Base-by-base conservation (phyloP, 805 yeast species). In the Pichia ethanolica region DNA sequence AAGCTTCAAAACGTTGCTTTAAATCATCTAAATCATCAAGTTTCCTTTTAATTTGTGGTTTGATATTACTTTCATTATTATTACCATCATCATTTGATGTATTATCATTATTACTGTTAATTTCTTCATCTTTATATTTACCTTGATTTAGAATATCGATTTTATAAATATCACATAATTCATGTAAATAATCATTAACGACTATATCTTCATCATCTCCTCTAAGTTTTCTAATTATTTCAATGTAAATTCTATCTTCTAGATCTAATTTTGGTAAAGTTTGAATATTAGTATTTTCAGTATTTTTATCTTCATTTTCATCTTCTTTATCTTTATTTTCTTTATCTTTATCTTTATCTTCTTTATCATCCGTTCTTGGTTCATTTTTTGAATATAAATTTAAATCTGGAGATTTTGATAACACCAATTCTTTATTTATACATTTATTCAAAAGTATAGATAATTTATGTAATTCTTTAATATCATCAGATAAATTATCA, bases 1-100 rank as follows among this genome's bases (percentile, higher is more conserved):
- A 53, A 6, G 67, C 66, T 25, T 61, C 59, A 45, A 65, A 64
- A 25, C 69, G 42, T 42, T 60, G 51, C 45, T 63, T 65, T n/a
- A 65, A 50, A 30, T 61, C 67, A 39, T 64, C 67, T 7, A 65
- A 53, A n/a, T 56, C 64, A 47, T 46, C 49, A 1, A 51, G 26
- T 20, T 45, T 40, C 30, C 52, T 54, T 14, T 42, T 50, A 2
- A 46, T 34, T 12, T 13, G 33, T 13, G 44, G n/a, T 26, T 28
- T 39, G n/a, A 11, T 14, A 8, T 13, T 20, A 26, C 32, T 49
- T 7, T 36, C 46, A 14, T 4, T 25, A n/a, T 27, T 49, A 14
- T 44, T 42, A 33, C 30, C 52, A 9, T 45, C 50, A 20, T 44
- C 53, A 4, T 45, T 46, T 5, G 11, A 9, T 7, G 28, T 8